Base-by-base conservation (phyloP, 345 rosid species). In the Eucalyptus paniculata region DNA sequence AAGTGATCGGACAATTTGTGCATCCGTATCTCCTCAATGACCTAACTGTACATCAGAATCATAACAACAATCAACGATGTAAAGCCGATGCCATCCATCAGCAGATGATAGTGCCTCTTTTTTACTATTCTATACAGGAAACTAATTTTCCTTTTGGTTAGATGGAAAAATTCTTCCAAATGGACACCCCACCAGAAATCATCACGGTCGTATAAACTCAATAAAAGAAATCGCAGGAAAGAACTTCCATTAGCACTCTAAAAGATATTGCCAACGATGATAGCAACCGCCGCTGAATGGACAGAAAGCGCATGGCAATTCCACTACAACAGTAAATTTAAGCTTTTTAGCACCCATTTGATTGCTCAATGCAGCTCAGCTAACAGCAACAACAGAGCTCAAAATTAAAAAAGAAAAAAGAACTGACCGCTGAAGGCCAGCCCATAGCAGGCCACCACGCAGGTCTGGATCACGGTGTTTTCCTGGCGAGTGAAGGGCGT, bases 381-480 rank as follows among this genome's bases (percentile, higher is more conserved):
- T 72, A 62, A 62, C 69, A 12, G 32, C 17, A 30, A 62, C 69
- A 13, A 28, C 34, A 62, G 69, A 62, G 28, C 45, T 77, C 83
- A 37, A 40, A 19, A n/a, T n/a, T n/a, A n/a, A 16, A 19, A 26
- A 4, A 30, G 40, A 9, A 28, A 18, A 2, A 44, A 8, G 12
- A n/a, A 85, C n/a, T 47, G 91, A 94, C 99, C 98, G 90, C 99
- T 97, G 89, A 92, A 96, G 45, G 99, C 98, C 85, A 97, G 98
- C 93, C 98, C 99, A 34, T 96, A 97, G 91, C 99, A 96, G 54
- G 99, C 99, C 30, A 97, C 99, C n/a, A 97, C 98, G 88, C 99
- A 96, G 77, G 99, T 97, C 91, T 97, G 99, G 56, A 97, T 95
- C 80, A 97, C 98, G 53, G 99, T 95, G 92, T 96, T 96, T 94